Evolutionary conservation across 495 filamentous ascomycete species (phyloP).

Genomic region (Bacidia gigantensis): DNA sequence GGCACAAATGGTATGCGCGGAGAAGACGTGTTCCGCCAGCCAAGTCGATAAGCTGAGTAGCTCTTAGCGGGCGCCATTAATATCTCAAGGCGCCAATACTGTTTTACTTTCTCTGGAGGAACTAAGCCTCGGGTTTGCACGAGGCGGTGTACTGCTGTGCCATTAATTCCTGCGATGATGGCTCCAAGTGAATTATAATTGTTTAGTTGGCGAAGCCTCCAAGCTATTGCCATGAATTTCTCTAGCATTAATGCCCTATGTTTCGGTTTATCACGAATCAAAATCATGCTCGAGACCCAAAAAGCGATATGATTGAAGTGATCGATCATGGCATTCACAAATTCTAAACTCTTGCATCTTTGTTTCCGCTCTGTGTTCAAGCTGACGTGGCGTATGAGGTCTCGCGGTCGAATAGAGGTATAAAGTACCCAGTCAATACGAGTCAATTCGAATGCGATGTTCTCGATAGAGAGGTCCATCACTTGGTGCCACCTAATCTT

Average conservation of each 20-base stretch:
- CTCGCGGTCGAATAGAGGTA: conserved; percentile 85
- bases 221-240: conserved; percentile 81
- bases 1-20: conserved; percentile 90
- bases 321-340: conserved; percentile 84
- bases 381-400: conserved; percentile 82
- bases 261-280: conserved; percentile 91
- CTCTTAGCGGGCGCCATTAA: conserved; percentile 86
- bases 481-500: conserved; percentile 74
- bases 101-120: conserved; percentile 50
- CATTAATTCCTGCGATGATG: conserved; percentile 83
- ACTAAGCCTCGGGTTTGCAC: conserved; percentile 69
- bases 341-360: conserved; percentile 62
- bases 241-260: conserved; percentile 81
- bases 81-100: conserved; percentile 78
- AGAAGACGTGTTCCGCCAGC: conserved; percentile 86
- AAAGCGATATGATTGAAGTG: conserved; percentile 94
- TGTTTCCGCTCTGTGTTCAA: conserved; percentile 49
- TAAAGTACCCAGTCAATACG: conserved; percentile 97
- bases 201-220: conserved; percentile 75
- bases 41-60: conserved; percentile 85
- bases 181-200: conserved; percentile 95
- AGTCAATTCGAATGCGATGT: conserved; percentile 82
- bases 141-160: conserved; percentile 75
- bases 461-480: conserved; percentile 65
- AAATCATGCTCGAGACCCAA: conserved; percentile 81